A percentile compares a stretch with the other conserved stretches of the same genome.
phyloP scores from a whole-genome alignment of 225 moss, liverwort and hornwort species.

The Marchantia paleacea region DNA sequence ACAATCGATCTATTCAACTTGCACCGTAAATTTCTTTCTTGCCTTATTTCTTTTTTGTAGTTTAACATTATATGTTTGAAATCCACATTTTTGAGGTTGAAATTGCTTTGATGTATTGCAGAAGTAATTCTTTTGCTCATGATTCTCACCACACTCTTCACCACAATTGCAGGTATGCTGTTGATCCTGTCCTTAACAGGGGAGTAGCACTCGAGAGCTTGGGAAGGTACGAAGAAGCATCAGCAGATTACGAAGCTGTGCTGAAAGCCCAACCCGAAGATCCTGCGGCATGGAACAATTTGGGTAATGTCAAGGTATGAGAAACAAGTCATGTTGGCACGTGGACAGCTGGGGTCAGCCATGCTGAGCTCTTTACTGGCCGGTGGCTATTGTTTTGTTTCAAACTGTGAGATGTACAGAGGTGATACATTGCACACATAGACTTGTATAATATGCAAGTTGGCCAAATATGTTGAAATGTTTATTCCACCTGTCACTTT shows the following conservation, averaged over 20 bases:
- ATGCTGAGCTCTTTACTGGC: too few species aligned
- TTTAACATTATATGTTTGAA: too few species aligned
- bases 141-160: neutral
- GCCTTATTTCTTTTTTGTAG: neutral
- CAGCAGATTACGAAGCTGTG: constrained; percentile 92
- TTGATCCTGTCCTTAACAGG: constrained; percentile 89
- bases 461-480: too few species aligned
- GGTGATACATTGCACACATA: neutral
- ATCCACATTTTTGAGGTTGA: too few species aligned
- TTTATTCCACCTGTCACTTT: too few species aligned
- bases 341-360: neutral
- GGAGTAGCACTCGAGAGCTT: constrained; percentile 90
- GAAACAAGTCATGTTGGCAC: too few species aligned
- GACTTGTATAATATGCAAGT: too few species aligned
- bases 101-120: too few species aligned
- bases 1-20: constrained; percentile 74
- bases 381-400: neutral
- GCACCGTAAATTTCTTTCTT: constrained; percentile 62
- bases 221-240: constrained; percentile 82
- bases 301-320: constrained; percentile 86
- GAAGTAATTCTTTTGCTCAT: neutral
- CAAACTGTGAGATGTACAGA: neutral
- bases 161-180: constrained; percentile 63
- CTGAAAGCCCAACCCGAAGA: constrained; percentile 86
- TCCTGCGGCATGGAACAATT: constrained; percentile 97